A percentile compares a stretch with the other conserved stretches of the same genome.
Evolutionary conservation across 1,139 yeast species (phyloP).

Genomic region (Kodamaea anthophila): DNA sequence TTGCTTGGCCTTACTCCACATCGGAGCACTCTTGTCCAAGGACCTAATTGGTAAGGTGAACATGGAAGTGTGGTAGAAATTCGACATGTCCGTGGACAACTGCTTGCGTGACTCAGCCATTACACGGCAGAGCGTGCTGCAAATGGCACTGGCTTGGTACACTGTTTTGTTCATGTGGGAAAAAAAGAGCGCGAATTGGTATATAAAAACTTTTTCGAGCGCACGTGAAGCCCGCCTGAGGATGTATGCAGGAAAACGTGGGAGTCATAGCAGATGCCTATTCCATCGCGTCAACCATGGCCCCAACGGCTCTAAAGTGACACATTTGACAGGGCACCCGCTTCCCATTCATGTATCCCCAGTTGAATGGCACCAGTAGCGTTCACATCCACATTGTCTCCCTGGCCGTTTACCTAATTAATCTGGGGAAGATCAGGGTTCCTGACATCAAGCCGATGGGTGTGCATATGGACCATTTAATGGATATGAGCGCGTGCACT

Average conservation of each 20-base stretch:
- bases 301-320: too few species aligned
- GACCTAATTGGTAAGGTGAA: slow-evolving; percentile 3
- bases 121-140: slow-evolving; percentile 22
- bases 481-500: too few species aligned
- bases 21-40: slow-evolving; percentile 5
- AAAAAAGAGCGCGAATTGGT: too few species aligned
- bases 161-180: slow-evolving; percentile 14
- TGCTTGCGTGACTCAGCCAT: slow-evolving; percentile 18
- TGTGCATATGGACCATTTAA: too few species aligned
- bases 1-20: slow-evolving; percentile 5
- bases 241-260: slow-evolving; percentile 3
- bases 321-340: too few species aligned
- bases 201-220: slow-evolving; percentile 1
- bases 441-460: too few species aligned
- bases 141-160: slow-evolving; percentile 25
- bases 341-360: too few species aligned
- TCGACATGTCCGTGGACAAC: slow-evolving; percentile 17
- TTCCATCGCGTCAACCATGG: too few species aligned
- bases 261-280: too few species aligned
- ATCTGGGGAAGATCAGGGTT: slow-evolving; percentile 1
- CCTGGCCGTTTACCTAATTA: too few species aligned
- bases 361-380: too few species aligned
- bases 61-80: slow-evolving; percentile 11
- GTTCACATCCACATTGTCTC: too few species aligned
- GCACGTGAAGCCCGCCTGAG: slow-evolving; percentile 5